A percentile compares a stretch with the other conserved stretches of the same genome.
These are phyloP conservation scores for Aspergillus homomorphus DNA, from an alignment of 495 filamentous ascomycete species.

Conservation along the genomic window DNA sequence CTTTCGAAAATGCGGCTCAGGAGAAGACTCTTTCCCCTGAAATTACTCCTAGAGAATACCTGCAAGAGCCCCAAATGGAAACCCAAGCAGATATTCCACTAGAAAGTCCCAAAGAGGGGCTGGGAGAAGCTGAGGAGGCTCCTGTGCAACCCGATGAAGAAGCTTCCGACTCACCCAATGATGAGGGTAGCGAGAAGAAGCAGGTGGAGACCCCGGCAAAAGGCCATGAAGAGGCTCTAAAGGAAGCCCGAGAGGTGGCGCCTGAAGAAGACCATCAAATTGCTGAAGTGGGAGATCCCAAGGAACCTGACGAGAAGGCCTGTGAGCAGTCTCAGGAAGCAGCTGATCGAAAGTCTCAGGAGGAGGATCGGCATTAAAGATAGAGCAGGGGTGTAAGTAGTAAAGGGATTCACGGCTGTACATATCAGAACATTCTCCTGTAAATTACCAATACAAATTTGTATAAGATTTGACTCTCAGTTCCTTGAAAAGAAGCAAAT, in stretches of 20 bases:
- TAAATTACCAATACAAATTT: background rate
- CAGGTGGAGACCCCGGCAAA: too few relatives aligned
- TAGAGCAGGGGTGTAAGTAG: background rate
- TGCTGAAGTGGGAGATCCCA: background rate
- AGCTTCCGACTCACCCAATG: too few relatives aligned
- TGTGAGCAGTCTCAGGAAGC: background rate
- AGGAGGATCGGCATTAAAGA: background rate
- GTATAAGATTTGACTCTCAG: background rate
- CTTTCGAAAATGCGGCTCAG: too few relatives aligned
- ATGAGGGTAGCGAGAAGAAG: too few relatives aligned
- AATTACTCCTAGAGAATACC: too few relatives aligned
- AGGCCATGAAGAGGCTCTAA: too few relatives aligned
- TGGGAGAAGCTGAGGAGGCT: background rate
- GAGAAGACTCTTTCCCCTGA: too few relatives aligned
- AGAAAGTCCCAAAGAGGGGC: background rate
- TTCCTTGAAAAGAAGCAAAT: too few relatives aligned
- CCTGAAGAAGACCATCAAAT: slow-evolving; percentile 5
- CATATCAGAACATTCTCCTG: background rate
- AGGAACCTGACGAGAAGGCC: background rate
- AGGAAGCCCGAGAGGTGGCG: background rate
- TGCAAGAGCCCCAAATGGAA: too few relatives aligned
- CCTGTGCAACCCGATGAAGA: too few relatives aligned
- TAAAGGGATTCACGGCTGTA: background rate
- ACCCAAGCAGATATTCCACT: too few relatives aligned
- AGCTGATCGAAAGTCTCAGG: background rate